phyloP scores from a whole-genome alignment of 2,329 filamentous ascomycete genomes.

The Lachnellula suecica region DNA sequence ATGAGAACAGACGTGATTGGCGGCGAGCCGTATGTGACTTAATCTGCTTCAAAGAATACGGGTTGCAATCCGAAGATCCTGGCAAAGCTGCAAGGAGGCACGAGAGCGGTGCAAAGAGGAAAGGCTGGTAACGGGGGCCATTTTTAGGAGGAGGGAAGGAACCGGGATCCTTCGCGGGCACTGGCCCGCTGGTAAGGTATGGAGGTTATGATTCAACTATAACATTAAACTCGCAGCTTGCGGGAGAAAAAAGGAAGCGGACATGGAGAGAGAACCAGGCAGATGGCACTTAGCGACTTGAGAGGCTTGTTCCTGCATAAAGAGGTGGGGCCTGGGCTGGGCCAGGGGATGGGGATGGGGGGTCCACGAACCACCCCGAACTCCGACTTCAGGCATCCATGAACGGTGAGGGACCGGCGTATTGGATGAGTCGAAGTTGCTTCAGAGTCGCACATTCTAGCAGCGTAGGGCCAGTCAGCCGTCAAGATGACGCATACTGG shows the following conservation, averaged over 20 bases:
- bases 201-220: background rate
- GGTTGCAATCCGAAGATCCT: slow-evolving; percentile 22
- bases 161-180: background rate
- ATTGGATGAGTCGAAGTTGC: slow-evolving; percentile 9
- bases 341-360: too few relatives aligned
- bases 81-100: slow-evolving; percentile 13
- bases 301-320: background rate
- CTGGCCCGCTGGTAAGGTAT: too few relatives aligned
- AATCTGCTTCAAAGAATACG: slow-evolving; percentile 17
- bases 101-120: slow-evolving; percentile 1
- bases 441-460: background rate
- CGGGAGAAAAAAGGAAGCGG: background rate
- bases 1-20: slow-evolving; percentile 15
- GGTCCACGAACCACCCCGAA: too few relatives aligned
- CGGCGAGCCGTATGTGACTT: slow-evolving; percentile 17
- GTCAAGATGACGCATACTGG: slow-evolving; percentile 10
- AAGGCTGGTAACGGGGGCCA: background rate
- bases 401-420: too few relatives aligned
- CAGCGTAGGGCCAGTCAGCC: slow-evolving; percentile 5
- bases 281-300: too few relatives aligned
- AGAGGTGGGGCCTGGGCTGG: background rate
- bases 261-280: background rate
- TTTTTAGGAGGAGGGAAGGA: slow-evolving; percentile 10
- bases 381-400: slow-evolving; percentile 13
- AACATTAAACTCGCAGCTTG: too few relatives aligned